Conservation (phyloP, 1,284 basidiomycete species). For the Pulchroboletus neoregius region DNA sequence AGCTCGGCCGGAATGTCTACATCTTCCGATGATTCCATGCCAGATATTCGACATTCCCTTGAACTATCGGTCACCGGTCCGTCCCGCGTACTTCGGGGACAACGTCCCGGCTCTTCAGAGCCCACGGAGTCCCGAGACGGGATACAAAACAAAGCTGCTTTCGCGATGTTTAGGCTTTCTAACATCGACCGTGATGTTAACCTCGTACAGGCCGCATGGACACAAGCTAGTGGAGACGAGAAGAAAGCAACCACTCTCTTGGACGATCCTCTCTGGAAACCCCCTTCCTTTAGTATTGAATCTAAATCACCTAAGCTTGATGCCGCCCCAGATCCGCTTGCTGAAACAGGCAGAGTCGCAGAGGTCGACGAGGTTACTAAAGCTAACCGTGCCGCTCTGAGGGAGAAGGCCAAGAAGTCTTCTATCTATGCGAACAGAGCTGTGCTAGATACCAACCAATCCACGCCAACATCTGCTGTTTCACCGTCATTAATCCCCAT, state of each 20-base stretch:
- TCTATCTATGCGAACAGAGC: constrained; percentile 69
- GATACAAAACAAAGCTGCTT: constrained; percentile 38
- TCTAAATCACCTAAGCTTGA: constrained; percentile 19
- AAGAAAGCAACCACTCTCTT: constrained; percentile 56
- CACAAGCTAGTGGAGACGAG: constrained; percentile 53
- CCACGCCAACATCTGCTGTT: constrained; percentile 18
- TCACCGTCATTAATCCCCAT: constrained; percentile 23
- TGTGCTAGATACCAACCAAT: constrained; percentile 41
- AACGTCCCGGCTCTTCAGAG: constrained; percentile 30
- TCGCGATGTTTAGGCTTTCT: constrained; percentile 56
- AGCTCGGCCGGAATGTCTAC: constrained; percentile 40
- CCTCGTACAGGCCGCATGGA: constrained; percentile 61
- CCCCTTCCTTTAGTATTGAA: constrained; percentile 22
- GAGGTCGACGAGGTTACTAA: constrained; percentile 67
- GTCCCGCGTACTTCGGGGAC: constrained; percentile 51
- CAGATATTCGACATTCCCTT: constrained; percentile 40
- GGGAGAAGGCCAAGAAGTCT: constrained; percentile 72
- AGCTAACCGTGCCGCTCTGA: constrained; percentile 56
- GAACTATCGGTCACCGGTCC: constrained; percentile 42
- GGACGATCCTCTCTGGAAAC: constrained; percentile 54
- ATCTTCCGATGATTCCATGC: constrained; percentile 65
- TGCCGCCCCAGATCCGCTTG: constrained; percentile 28
- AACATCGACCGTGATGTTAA: constrained; percentile 48
- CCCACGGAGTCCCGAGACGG: constrained; percentile 29
- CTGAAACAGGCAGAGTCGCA: constrained; percentile 56